Conservation (phyloP, 2,329 filamentous ascomycete genomes). For the Beauveria varroae region DNA sequence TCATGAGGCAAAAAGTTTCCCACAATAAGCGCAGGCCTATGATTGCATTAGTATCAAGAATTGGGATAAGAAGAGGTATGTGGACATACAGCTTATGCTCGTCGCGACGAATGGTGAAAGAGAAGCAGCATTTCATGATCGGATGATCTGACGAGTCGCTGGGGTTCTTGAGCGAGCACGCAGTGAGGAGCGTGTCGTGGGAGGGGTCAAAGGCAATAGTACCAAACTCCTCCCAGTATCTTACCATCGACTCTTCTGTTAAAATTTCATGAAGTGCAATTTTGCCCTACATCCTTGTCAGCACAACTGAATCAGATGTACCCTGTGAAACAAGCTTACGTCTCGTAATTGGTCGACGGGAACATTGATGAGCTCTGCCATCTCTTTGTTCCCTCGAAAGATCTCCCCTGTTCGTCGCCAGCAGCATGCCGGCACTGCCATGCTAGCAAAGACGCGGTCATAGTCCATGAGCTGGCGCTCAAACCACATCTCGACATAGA, state of each 20-base stretch:
- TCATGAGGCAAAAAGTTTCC: conserved; percentile 94
- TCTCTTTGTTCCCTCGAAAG: conserved; percentile 95
- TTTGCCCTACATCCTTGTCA: conserved; percentile 59
- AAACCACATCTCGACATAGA: conserved; percentile 99
- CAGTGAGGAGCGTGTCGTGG: conserved; percentile 92
- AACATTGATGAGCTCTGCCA: conserved; percentile 92
- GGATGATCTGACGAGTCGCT: conserved; percentile 60
- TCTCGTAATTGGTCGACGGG: conserved; percentile 86
- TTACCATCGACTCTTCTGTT: conserved; percentile 87
- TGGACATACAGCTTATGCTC: conserved; percentile 87
- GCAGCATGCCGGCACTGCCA: conserved; percentile 96
- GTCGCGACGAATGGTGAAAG: conserved; percentile 91
- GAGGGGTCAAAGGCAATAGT: conserved; percentile 92
- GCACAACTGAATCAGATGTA: not conserved
- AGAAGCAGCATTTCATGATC: conserved; percentile 90
- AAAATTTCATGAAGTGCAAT: conserved; percentile 93
- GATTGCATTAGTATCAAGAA: conserved; percentile 23
- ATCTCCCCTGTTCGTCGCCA: conserved; percentile 97
- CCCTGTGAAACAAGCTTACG: conserved; percentile 52
- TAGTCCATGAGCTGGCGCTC: conserved; percentile 95
- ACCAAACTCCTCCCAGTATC: conserved; percentile 98
- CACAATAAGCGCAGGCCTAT: conserved; percentile 90
- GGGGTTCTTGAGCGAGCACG: conserved; percentile 82
- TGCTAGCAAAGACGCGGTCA: conserved; percentile 95
- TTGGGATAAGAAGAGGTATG: not conserved